Evolutionary conservation across 2,329 filamentous ascomycete genomes (phyloP), one percentile per base, ranked within the genome.

Genomic region (Periglandula ipomoeae): DNA sequence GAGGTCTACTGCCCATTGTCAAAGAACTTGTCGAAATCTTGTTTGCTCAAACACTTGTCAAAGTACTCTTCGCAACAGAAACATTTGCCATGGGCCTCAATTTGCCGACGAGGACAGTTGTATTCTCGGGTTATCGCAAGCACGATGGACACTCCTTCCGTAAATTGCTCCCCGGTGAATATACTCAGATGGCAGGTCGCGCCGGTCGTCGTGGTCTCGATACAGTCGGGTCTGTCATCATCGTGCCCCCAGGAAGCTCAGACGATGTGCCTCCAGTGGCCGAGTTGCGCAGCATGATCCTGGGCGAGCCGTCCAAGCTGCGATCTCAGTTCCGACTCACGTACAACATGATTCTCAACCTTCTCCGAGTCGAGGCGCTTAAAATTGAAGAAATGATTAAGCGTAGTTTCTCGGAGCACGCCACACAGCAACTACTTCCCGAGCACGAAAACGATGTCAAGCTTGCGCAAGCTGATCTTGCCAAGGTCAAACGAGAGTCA

Each of bases 311-410:
- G 27, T 95, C 89, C 23, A 97, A 97, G 69, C 77, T 98, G 44
- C 82, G 89, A 42, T 97, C 91, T 6, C 93, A 98, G 62, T 98
- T 98, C 74, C 82, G 93, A 52, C 74, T 98, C 43, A 98, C 94
- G 0, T 98, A 98, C 73, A 98, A 97, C 69, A 98, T 98, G 93
- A 98, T 98, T 52, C 73, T 98, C 26, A 98, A 97, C 61, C 74
- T 98, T 27, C 74, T 98, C 44, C 85, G 93, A 32, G 93, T 98
- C 2, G 93, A 98, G 66, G 93, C 93, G 2, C 70, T 98, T 55
- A 97, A 96, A 71, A 97, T 98, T 58, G 93, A 98, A 65, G 93
- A 98, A 68, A 98, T 98, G 93, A 98, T 98, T 73, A 98, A 98
- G 76, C 85, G 93, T 56, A 96, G 90, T 65, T 98, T 98, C 73